phyloP scores from a whole-genome alignment of 148 eudicot genomes.

The Pharnaceum exiguum region DNA sequence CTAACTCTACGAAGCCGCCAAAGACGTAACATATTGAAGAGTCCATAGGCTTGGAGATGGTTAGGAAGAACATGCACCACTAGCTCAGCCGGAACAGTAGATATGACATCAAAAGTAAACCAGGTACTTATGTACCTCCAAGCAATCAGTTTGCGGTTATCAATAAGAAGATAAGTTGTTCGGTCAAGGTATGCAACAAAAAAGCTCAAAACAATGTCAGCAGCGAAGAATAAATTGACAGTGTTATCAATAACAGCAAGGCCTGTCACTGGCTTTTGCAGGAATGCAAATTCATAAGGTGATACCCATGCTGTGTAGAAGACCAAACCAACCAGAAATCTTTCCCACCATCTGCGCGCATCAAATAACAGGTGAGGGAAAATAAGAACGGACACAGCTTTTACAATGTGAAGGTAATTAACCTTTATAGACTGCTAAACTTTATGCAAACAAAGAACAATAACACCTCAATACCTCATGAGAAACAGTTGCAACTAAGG shows the following conservation, averaged over 20 bases:
- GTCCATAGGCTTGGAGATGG: conserved; percentile 41
- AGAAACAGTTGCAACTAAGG: too few species aligned
- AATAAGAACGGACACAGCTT: too few species aligned
- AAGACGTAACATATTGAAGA: conserved; percentile 71
- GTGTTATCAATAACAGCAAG: conserved; percentile 51
- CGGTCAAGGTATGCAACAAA: conserved; percentile 74
- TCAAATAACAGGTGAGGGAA: neutral
- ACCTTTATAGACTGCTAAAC: too few species aligned
- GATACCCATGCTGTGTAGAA: conserved; percentile 74
- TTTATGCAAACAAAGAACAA: too few species aligned
- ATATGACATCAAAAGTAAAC: conserved; percentile 62
- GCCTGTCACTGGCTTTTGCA: conserved; percentile 21
- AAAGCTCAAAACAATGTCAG: conserved; percentile 65
- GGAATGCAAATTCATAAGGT: conserved; percentile 60
- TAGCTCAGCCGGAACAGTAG: conserved; percentile 70
- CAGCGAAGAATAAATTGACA: conserved; percentile 53
- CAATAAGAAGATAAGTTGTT: conserved; percentile 60
- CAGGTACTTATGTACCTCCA: conserved; percentile 51
- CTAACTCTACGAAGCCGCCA: conserved; percentile 90
- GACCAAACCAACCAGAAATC: conserved; percentile 41
- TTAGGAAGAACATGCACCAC: conserved; percentile 36
- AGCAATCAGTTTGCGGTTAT: conserved; percentile 53
- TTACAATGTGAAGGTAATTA: too few species aligned
- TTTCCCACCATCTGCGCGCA: conserved; percentile 47
- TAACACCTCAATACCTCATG: too few species aligned